Evolutionary conservation across 2,329 filamentous ascomycete species (phyloP).

Genomic region (Trichoderma polysporum): DNA sequence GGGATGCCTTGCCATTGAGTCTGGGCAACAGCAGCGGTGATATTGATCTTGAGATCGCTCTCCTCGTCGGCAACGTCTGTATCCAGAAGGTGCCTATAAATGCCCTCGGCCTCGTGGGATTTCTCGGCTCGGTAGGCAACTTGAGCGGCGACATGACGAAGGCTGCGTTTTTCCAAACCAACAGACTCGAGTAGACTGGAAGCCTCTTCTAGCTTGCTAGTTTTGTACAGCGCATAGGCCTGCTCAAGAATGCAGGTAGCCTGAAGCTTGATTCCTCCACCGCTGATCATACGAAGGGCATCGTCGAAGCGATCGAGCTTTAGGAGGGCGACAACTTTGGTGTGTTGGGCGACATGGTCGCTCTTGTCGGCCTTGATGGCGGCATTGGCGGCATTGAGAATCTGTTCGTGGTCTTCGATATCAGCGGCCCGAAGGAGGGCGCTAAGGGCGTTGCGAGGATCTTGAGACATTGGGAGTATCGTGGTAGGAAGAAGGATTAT

Average conservation of each 20-base stretch:
- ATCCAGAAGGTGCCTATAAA: conserved; percentile 61
- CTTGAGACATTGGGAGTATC: conserved; percentile 40
- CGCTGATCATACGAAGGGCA: conserved; percentile 66
- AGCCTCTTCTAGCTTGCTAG: conserved; percentile 67
- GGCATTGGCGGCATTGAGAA: conserved; percentile 63
- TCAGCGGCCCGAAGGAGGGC: conserved; percentile 54
- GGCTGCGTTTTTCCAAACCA: conserved; percentile 36
- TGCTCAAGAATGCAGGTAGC: conserved; percentile 65
- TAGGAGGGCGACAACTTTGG: conserved; percentile 70
- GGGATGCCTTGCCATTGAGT: conserved; percentile 64
- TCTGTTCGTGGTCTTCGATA: conserved; percentile 71
- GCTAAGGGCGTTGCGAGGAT: conserved; percentile 52
- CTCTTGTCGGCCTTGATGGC: conserved; percentile 61
- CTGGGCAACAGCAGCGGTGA: conserved; percentile 70
- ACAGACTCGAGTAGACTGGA: conserved; percentile 42
- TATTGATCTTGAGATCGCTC: conserved; percentile 75
- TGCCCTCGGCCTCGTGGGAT: conserved; percentile 63
- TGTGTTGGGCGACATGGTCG: conserved; percentile 62
- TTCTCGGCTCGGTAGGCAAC: conserved; percentile 72
- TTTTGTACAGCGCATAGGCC: conserved; percentile 82
- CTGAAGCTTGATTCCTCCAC: conserved; percentile 61
- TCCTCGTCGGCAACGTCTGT: conserved; percentile 52
- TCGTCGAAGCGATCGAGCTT: conserved; percentile 83
- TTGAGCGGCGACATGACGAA: conserved; percentile 60
- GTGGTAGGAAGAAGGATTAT: background rate